phyloP scores from a whole-genome alignment of 176 grass and related monocot genomes.

The Sorghum bicolor region Sorghum_bicolor_NCBIv3 NC_012876.2:7883001-7883500 shows the following conservation, averaged over 20 bases:
- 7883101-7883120: not conserved
- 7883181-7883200: not conserved
- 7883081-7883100: not conserved
- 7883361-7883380: not conserved
- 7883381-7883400: not conserved
- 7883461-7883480: not conserved
- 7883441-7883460: not conserved
- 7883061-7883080: not conserved
- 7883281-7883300: not conserved
- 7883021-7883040: not conserved
- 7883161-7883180: not conserved
- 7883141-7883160: constrained; percentile 2
- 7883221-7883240: not conserved
- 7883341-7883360: not conserved
- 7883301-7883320: not conserved
- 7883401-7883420: not conserved
- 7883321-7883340: no score
- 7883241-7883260: not conserved
- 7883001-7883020: not conserved
- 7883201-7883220: not conserved
- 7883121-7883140: not conserved
- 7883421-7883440: not conserved
- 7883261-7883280: not conserved
- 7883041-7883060: not conserved
- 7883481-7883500: no score